These are phyloP conservation scores for Citrus maxima DNA, from an alignment of 345 rosid genomes.

Conservation along the genomic window DNA sequence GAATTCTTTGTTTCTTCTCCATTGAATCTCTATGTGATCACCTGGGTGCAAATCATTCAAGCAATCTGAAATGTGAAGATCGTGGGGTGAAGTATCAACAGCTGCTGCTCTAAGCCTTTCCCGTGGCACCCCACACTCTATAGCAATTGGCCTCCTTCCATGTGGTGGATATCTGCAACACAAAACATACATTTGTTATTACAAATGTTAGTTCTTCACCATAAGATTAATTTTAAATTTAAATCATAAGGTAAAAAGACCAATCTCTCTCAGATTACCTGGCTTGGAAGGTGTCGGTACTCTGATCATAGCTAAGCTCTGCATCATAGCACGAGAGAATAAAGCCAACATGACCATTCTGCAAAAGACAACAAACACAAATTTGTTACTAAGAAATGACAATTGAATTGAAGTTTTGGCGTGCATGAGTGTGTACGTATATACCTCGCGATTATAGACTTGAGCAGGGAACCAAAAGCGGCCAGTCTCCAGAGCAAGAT, in stretches of 20 bases:
- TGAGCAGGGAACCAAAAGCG: slow-evolving; percentile 90
- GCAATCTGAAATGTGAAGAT: slow-evolving; percentile 68
- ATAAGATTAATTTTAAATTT: not conserved
- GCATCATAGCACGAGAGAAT: slow-evolving; percentile 97
- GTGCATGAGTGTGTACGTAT: not conserved
- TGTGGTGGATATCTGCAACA: slow-evolving; percentile 76
- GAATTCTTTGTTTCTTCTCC: slow-evolving; percentile 88
- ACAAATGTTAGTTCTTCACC: not conserved
- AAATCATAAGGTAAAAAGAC: not conserved
- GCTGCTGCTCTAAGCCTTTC: slow-evolving; percentile 78
- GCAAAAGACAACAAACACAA: slow-evolving; percentile 15
- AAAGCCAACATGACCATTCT: slow-evolving; percentile 94
- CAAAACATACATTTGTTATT: not conserved
- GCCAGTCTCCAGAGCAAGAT: slow-evolving; percentile 82
- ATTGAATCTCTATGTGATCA: slow-evolving; percentile 88
- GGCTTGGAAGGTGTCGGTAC: slow-evolving; percentile 74
- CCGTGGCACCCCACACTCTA: slow-evolving; percentile 70
- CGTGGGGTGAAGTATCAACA: slow-evolving; percentile 57
- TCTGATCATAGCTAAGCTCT: slow-evolving; percentile 68
- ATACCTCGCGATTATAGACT: slow-evolving; percentile 94
- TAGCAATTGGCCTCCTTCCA: slow-evolving; percentile 56
- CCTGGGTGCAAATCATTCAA: slow-evolving; percentile 73
- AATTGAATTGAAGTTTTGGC: not conserved
- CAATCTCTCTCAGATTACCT: slow-evolving; percentile 41
- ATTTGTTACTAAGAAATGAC: not conserved